Evolutionary conservation across 1,284 basidiomycete genomes (phyloP), one percentile per base, ranked within the genome.

Genomic region (Apiotrichum montevideense): DNA sequence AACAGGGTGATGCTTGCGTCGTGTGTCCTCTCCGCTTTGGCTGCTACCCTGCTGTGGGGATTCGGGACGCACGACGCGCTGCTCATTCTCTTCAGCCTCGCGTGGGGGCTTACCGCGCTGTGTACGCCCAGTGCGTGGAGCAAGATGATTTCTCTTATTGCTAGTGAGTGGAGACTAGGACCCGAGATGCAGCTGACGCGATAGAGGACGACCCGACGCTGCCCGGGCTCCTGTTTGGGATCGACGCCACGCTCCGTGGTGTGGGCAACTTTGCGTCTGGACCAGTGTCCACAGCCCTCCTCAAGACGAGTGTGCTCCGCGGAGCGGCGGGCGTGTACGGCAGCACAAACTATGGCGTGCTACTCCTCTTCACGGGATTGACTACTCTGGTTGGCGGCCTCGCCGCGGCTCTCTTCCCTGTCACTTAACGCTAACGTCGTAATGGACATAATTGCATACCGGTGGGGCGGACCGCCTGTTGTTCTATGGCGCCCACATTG

Each of bases 21-120:
- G 3, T 72, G 70, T 56, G 43, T 69, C 5, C 66, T 66, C 1
- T 62, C 68, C 1, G 67, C 70, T 1, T 42, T 72, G 1, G 55
- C 72, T 1, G 72, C 70, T 41, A 65, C 73, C 15, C 61, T 75
- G 35, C 55, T 76, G 15, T 78, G 76, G 74, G 76, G 76, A 0
- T 72, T 76, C 49, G 70, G 70, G 0, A 72, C 69, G 13, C 63
- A 60, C 4, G 35, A 61, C n/a, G 64, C 52, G 3, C 55, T 63
- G 9, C 56, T 73, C 13, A 57, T 71, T 2, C 51, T 57, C 3
- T 74, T 73, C 48, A 59, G 59, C 8, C 33, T 71, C 37, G 46
- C 65, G 2, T 74, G 70, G 48, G 72, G 67, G 7, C 41, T 68
- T 4, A 57, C 69, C 2, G 70, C 66, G 3, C 53, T 61, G 34